Conservation (phyloP, 169 alveolate species). For the Cystoisospora suis region DNA sequence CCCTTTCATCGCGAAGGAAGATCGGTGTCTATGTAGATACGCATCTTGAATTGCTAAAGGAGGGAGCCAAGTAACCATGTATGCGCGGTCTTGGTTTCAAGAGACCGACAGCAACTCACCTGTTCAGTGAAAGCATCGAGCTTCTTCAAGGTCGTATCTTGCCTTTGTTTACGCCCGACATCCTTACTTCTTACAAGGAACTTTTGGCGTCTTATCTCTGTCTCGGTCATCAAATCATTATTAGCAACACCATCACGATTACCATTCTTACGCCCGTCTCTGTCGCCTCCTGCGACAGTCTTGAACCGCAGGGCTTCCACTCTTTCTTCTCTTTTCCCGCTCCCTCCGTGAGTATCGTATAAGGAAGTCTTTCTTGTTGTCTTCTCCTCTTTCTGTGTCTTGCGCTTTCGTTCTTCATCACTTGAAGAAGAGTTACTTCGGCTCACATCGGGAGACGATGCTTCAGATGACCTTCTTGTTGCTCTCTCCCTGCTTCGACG, state of each 20-base stretch:
- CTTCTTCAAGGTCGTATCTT: constrained; percentile 41
- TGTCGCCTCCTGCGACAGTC: background rate
- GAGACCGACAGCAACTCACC: too few relatives aligned
- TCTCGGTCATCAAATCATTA: constrained; percentile 38
- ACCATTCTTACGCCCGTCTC: background rate
- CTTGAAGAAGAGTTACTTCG: background rate
- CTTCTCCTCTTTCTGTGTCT: background rate
- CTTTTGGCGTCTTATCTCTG: constrained; percentile 44
- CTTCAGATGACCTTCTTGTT: constrained; percentile 13
- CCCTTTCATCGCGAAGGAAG: too few relatives aligned
- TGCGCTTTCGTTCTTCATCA: background rate
- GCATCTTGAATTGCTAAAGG: too few relatives aligned
- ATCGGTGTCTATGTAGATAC: too few relatives aligned
- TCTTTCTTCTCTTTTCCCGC: background rate
- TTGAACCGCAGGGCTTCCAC: constrained; percentile 14
- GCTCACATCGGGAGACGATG: background rate
- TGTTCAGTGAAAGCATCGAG: constrained; percentile 33
- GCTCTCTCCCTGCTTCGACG: background rate
- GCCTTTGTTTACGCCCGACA: constrained; percentile 5
- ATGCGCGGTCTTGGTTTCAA: too few relatives aligned
- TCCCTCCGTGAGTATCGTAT: background rate
- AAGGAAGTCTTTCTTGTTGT: background rate
- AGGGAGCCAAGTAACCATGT: too few relatives aligned
- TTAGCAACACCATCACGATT: background rate
- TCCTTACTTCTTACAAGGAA: constrained; percentile 27